Evolutionary conservation across 2,329 filamentous ascomycete genomes (phyloP).

Genomic region (Paecilomyces sp.): DNA sequence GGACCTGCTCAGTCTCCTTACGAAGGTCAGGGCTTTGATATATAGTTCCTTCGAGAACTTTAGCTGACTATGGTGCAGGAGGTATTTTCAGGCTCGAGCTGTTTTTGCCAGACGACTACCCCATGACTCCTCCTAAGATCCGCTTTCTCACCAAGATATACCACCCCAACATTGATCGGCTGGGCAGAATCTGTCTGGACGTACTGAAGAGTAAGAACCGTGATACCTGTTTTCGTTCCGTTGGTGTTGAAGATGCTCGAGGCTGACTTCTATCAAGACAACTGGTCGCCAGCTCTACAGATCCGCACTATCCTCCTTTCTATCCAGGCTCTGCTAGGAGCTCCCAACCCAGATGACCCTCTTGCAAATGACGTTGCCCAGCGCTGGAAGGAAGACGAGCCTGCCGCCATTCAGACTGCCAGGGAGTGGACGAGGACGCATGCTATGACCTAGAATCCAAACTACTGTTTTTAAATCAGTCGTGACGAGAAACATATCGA

Average conservation of each 20-base stretch:
- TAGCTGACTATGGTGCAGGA: conserved; percentile 33
- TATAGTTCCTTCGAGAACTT: conserved; percentile 4
- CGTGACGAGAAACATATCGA: conserved; percentile 9
- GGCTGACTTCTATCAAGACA: conserved; percentile 52
- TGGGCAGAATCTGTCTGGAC: conserved; percentile 93
- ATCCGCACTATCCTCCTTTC: conserved; percentile 98
- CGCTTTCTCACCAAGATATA: conserved; percentile 99
- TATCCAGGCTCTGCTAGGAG: conserved; percentile 91
- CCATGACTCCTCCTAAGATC: conserved; percentile 98
- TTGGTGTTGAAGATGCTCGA: conserved; percentile 1
- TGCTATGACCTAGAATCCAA: conserved; percentile 48
- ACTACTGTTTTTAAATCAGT: conserved; percentile 2
- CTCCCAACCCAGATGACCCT: conserved; percentile 97
- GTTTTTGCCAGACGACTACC: conserved; percentile 96
- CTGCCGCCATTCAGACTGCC: conserved; percentile 83
- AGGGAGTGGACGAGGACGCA: conserved; percentile 86
- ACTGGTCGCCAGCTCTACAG: conserved; percentile 97
- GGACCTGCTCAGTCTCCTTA: conserved; percentile 89
- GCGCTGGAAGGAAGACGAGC: conserved; percentile 95
- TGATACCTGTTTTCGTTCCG: conserved; percentile 2
- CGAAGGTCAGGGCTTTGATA: conserved; percentile 57
- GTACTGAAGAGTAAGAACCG: conserved; percentile 80
- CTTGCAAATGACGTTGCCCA: conserved; percentile 96
- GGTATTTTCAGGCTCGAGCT: conserved; percentile 96
- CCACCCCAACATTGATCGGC: conserved; percentile 96